Evolutionary conservation across 202 grass and related monocot genomes (phyloP), one percentile per base, ranked within the genome.

Genomic region (Saccharum hybrid): DNA sequence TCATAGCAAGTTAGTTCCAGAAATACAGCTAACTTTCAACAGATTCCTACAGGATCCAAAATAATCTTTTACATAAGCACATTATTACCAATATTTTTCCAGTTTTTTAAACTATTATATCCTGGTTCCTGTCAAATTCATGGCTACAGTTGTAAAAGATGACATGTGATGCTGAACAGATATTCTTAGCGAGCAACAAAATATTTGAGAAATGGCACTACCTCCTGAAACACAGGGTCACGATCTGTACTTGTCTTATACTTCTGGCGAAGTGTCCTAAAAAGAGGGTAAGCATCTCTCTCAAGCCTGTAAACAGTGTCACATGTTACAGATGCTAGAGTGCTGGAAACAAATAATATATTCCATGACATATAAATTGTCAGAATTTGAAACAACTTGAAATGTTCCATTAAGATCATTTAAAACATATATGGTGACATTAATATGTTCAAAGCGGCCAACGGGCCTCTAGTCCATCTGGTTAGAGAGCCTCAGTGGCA

Each of bases 231-330:
- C 61, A 94, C 90, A 82, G 79, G 56, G 66, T 99, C 96, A 63
- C 89, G 91, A 66, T 96, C 88, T 74, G 90, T 96, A 84, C 91
- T 99, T 78, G 89, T 82, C 81, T 89, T 96, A 40, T 90, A 99
- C 84, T 94, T 96, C 81, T 99, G 90, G 77, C 93, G 82, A 68
- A 99, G 84, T 82, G 89, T 93, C 81, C 83, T 94, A 88, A 99
- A 90, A 75, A 99, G 81, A 38, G 96, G 91, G 76, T 93, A 94
- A 85, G 96, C 93, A 85, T 99, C 96, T 89, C 93, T 96, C 92
- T 99, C 93, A 87, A 99, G 83, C 86, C 96, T 99, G 87, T 64
- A 80, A 89, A 84, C 46, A 83, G 54, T 39, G 54, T 51, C 26
- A 81, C 11, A 30, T 36, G 34, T 88, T 41, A 86, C 11, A 71